Conservation (phyloP, 441 rosid genomes). For the Kokia cookei region DNA sequence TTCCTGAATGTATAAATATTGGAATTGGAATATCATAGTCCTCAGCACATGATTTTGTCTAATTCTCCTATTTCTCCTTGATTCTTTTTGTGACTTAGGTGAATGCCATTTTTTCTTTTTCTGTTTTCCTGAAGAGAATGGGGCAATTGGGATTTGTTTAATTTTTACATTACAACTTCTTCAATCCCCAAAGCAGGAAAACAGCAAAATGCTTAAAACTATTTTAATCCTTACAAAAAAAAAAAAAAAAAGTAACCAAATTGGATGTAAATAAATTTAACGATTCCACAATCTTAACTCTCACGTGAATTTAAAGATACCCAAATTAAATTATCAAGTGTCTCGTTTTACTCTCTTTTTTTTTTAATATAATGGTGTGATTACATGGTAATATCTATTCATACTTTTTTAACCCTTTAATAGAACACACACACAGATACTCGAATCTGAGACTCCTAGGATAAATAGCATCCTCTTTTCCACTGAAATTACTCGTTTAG, state of each 20-base stretch:
- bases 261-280: not conserved
- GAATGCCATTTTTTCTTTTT: not conserved
- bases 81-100: not conserved
- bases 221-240: not conserved
- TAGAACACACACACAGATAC: too few species aligned
- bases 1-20: not conserved
- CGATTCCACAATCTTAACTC: too few species aligned
- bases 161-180: not conserved
- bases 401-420: too few species aligned
- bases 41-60: constrained; percentile 19
- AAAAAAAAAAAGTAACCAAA: not conserved
- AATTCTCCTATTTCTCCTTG: not conserved
- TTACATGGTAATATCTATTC: too few species aligned
- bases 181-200: not conserved
- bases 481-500: too few species aligned
- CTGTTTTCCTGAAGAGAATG: not conserved
- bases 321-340: too few species aligned
- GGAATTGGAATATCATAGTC: not conserved
- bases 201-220: too few species aligned
- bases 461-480: too few species aligned
- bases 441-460: too few species aligned
- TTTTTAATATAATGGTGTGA: too few species aligned
- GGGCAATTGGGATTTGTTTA: not conserved
- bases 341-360: too few species aligned
- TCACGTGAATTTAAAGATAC: too few species aligned